These are phyloP conservation scores for Xanthoparmelia taractica DNA, from an alignment of 495 filamentous ascomycete species.

Conservation along the genomic window DNA sequence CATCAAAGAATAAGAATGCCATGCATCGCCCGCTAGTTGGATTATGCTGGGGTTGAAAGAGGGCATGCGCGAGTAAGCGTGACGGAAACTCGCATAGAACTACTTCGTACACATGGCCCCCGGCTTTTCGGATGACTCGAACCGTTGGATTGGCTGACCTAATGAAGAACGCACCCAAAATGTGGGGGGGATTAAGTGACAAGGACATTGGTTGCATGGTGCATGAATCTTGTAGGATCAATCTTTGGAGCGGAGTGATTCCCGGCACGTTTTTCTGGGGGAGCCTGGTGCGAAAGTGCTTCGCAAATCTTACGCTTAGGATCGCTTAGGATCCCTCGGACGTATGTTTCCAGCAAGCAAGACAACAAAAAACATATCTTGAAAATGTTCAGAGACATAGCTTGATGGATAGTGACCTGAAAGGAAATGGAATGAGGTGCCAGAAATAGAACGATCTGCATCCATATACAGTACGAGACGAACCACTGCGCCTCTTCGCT, in stretches of 20 bases:
- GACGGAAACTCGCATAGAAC: slow-evolving; percentile 1
- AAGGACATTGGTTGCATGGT: too few relatives aligned
- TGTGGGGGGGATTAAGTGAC: neutral
- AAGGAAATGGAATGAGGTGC: neutral
- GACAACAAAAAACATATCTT: neutral
- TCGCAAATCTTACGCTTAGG: neutral
- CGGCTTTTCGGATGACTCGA: neutral
- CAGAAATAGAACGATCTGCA: neutral
- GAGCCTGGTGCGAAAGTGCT: neutral
- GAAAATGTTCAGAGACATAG: neutral
- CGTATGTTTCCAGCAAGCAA: neutral
- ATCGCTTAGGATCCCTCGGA: neutral
- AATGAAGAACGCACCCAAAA: neutral
- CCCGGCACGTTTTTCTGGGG: neutral
- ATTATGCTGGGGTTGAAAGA: neutral
- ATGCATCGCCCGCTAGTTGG: too few relatives aligned
- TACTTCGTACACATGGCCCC: neutral
- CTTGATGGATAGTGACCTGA: neutral
- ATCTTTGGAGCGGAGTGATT: neutral
- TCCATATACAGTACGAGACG: neutral
- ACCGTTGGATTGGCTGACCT: neutral
- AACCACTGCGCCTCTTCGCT: neutral
- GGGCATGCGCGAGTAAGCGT: neutral
- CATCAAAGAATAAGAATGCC: too few relatives aligned
- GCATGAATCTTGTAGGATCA: neutral